Base-by-base conservation (phyloP, 176 grass and related monocot species). In the Cenchrus purpureus region DNA sequence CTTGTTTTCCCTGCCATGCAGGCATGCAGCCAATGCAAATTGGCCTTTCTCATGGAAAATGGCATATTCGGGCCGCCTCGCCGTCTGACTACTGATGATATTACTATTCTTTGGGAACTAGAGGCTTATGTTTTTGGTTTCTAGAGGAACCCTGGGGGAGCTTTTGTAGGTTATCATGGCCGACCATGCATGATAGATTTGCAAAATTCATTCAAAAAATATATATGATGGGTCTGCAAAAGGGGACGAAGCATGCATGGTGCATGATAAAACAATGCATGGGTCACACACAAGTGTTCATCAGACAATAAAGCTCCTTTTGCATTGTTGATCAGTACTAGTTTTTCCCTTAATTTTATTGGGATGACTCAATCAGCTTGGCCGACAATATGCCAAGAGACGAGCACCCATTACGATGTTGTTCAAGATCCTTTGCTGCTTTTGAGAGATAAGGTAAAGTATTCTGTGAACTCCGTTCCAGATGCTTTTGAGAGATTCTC, bases 101-200 rank as follows among this genome's bases (percentile, higher is more conserved):
- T 87, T 8, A 25, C 46, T 73, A 51, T 78, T 58, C 9, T 85
- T 68, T 46, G 20, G 25, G 7, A 19, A 42, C 8, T 20, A 43
- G 12, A 44, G 16, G 22, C 79, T 8, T 71, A 7, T 13, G 45
- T 17, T 58, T 58, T 60, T 9, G 22, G 9, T 62, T 25, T 28
- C 8, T 62, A 62, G n/a, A 28, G n/a, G 8, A 62, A 20, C 43
- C 61, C 12, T 61, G 44, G 50, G 49, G 15, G 31, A 53, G 20
- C 8, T 37, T 60, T 5, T 85, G 29, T 59, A 86, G 53, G 25
- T 85, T 78, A 78, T 82, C 88, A 66, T 73, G 84, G 66, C 79
- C 83, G 88, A 63, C 78, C 78, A 11, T 28, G 79, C 78, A 11
- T 28, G 79, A 31, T 78, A 77, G 83, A 50, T 86, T 82, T 86